These are phyloP conservation scores for Beauveria rudraprayagi DNA, from an alignment of 2,329 filamentous ascomycete genomes.

Conservation along the genomic window DNA sequence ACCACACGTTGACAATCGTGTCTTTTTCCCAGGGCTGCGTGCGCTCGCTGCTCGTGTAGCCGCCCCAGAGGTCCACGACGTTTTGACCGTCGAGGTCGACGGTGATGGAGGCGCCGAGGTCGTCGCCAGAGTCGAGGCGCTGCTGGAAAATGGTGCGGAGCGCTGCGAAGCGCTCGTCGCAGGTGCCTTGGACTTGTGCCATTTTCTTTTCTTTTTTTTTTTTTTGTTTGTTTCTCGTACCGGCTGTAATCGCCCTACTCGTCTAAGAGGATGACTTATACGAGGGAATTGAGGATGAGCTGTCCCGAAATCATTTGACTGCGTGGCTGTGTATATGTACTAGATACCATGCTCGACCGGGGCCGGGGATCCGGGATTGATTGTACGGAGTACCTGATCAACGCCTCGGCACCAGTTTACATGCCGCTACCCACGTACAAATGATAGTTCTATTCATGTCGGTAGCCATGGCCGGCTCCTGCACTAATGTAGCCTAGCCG, in stretches of 20 bases:
- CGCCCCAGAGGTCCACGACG: constrained; percentile 38
- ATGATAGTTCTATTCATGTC: not conserved
- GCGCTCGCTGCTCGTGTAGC: constrained; percentile 23
- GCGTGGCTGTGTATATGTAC: not conserved
- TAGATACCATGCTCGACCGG: not conserved
- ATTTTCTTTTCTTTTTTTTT: constrained; percentile 4
- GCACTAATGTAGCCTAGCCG: not conserved
- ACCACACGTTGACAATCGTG: constrained; percentile 33
- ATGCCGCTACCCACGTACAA: not conserved
- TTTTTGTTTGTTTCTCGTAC: not conserved
- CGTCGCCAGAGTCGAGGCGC: constrained; percentile 28
- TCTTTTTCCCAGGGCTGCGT: constrained; percentile 29
- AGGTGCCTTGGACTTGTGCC: constrained; percentile 26
- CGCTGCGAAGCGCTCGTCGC: constrained; percentile 27
- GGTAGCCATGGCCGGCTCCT: not conserved
- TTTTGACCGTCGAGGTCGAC: constrained; percentile 32
- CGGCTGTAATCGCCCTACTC: not conserved
- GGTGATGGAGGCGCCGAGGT: constrained; percentile 36
- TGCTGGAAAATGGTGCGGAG: constrained; percentile 27
- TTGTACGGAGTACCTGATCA: not conserved
- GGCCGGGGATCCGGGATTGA: not conserved
- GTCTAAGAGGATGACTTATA: not conserved
- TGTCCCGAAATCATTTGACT: not conserved
- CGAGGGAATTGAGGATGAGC: not conserved
- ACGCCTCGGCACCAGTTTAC: not conserved